Percentiles rank a stretch among this genome's conserved stretches.
These are phyloP conservation scores for Camellia sinensis DNA, from an alignment of 148 eudicot genomes.

Conservation along the genomic window DNA sequence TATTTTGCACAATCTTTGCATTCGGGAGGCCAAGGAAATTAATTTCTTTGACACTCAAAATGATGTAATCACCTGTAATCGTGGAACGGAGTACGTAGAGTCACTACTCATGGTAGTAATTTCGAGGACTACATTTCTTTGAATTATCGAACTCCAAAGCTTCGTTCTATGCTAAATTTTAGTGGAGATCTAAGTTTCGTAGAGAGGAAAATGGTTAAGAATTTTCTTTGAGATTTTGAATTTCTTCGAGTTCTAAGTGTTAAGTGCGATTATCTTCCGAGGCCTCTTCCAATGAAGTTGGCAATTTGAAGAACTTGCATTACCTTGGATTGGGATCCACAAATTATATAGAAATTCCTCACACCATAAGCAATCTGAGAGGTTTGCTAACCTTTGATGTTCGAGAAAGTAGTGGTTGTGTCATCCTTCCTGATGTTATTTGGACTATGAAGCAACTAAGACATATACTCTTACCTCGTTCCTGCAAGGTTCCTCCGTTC, in stretches of 20 bases:
- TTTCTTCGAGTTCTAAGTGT: neutral
- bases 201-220: neutral
- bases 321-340: neutral
- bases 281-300: slow-evolving; percentile 1
- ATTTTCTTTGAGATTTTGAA: neutral
- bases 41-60: neutral
- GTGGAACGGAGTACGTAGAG: neutral
- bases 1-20: slow-evolving; percentile 9
- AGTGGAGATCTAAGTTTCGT: neutral
- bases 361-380: neutral
- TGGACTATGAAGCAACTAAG: slow-evolving; percentile 9
- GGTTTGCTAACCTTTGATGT: neutral
- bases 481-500: neutral
- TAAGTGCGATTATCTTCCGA: neutral
- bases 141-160: neutral
- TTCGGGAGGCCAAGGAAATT: neutral
- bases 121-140: neutral
- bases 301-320: neutral
- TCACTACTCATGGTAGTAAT: neutral
- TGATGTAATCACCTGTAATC: neutral
- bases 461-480: neutral
- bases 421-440: neutral
- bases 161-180: neutral
- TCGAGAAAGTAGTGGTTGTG: neutral
- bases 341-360: neutral